A percentile compares a stretch with the other conserved stretches of the same genome.
These are phyloP conservation scores for Saccharomyces hybrid DNA, from an alignment of 1,139 yeast species.

Conservation along the genomic window DNA sequence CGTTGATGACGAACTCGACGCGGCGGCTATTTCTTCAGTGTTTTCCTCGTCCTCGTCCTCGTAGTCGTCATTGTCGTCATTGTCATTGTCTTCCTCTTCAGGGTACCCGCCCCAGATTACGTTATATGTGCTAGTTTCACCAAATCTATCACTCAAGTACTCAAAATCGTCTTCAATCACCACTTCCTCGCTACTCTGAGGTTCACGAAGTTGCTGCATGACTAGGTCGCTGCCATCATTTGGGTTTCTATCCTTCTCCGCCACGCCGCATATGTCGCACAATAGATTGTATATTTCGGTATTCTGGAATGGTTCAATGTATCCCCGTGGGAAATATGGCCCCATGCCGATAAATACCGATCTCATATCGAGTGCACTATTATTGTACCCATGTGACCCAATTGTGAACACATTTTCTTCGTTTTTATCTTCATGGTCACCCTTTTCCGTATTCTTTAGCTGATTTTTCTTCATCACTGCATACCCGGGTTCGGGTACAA, in stretches of 20 bases:
- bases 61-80: constrained; percentile 10
- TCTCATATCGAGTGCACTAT: constrained; percentile 70
- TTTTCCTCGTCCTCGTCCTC: constrained; percentile 14
- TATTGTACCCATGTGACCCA: constrained; percentile 88
- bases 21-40: constrained; percentile 6
- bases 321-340: constrained; percentile 53
- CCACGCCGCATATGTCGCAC: constrained; percentile 57
- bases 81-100: constrained; percentile 3
- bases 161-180: constrained; percentile 9
- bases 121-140: constrained; percentile 18
- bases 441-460: constrained; percentile 48
- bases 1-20: constrained; percentile 4
- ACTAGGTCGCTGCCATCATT: too few relatives aligned
- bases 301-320: constrained; percentile 60
- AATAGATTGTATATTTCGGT: constrained; percentile 66
- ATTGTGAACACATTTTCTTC: neutral
- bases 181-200: neutral
- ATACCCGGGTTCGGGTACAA: constrained; percentile 77
- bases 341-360: constrained; percentile 76
- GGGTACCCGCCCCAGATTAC: constrained; percentile 18
- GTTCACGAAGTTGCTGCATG: too few relatives aligned
- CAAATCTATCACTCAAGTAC: constrained; percentile 9
- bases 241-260: constrained; percentile 7
- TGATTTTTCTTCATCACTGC: constrained; percentile 58
- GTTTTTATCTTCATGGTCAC: constrained; percentile 14